phyloP scores from a whole-genome alignment of 2,329 filamentous ascomycete species.

The Fusarium keratoplasticum region DNA sequence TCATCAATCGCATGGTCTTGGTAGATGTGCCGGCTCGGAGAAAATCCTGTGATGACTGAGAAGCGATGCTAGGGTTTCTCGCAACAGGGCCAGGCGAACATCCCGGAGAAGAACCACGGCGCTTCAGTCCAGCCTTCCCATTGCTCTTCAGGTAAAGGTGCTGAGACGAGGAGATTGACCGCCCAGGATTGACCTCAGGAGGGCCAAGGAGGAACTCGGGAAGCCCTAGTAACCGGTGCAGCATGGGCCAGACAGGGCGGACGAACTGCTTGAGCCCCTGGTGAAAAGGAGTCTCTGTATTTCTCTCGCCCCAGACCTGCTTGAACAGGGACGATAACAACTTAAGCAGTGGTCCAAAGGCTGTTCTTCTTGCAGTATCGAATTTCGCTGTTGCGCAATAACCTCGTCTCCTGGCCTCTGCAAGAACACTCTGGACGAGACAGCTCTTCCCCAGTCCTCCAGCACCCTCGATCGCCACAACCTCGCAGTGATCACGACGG shows the following conservation, averaged over 20 bases:
- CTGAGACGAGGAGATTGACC: slow-evolving; percentile 53
- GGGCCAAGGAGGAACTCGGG: slow-evolving; percentile 76
- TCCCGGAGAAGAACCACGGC: slow-evolving; percentile 63
- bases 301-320: slow-evolving; percentile 74
- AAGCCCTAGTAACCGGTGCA: slow-evolving; percentile 70
- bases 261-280: slow-evolving; percentile 71
- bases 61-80: slow-evolving; percentile 53
- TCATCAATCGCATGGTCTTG: slow-evolving; percentile 81
- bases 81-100: slow-evolving; percentile 53
- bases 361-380: slow-evolving; percentile 69
- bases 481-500: slow-evolving; percentile 71
- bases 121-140: slow-evolving; percentile 49
- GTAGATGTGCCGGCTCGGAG: slow-evolving; percentile 68
- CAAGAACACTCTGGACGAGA: slow-evolving; percentile 71
- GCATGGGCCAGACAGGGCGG: slow-evolving; percentile 71
- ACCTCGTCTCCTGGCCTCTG: slow-evolving; percentile 69
- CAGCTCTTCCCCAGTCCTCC: slow-evolving; percentile 75
- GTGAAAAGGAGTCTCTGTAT: slow-evolving; percentile 74
- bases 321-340: slow-evolving; percentile 75
- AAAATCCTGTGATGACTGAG: slow-evolving; percentile 69
- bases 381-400: slow-evolving; percentile 77
- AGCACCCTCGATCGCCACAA: slow-evolving; percentile 70
- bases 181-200: slow-evolving; percentile 52
- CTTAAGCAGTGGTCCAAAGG: slow-evolving; percentile 73
- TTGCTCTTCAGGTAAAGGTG: slow-evolving; percentile 45